Evolutionary conservation across 805 yeast genomes (phyloP).

Genomic region (Starmerella apis): DNA sequence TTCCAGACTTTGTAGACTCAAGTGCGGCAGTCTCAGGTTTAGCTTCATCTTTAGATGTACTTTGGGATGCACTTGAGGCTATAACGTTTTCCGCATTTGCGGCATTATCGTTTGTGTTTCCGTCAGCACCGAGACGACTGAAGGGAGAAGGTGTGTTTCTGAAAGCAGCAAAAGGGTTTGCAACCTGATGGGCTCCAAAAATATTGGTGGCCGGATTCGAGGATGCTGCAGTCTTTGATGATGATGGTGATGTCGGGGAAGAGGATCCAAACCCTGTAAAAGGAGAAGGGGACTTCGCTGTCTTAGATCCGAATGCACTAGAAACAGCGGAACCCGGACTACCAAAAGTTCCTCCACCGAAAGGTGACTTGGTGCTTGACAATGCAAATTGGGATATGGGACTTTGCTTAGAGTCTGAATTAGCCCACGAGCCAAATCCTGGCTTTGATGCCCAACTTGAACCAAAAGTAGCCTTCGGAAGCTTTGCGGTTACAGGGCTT

Average conservation of each 20-base stretch:
- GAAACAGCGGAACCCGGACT: background rate
- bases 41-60: too few relatives aligned
- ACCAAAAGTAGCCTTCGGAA: conserved; percentile 1
- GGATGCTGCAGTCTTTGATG: background rate
- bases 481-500: background rate
- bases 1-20: too few relatives aligned
- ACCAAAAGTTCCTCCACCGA: background rate
- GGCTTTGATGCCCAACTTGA: background rate
- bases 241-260: background rate
- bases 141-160: background rate
- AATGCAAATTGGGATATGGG: background rate
- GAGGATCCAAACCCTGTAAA: background rate
- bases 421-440: background rate
- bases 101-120: too few relatives aligned
- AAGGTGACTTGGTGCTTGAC: background rate
- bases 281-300: background rate
- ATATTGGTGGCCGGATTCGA: background rate
- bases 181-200: background rate
- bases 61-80: too few relatives aligned
- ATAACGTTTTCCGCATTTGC: too few relatives aligned
- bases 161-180: background rate
- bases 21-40: too few relatives aligned
- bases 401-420: background rate
- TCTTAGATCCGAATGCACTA: background rate
- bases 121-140: background rate